Base-by-base conservation (phyloP, 305 asterid genomes). In the Rubia tinctorum region DNA sequence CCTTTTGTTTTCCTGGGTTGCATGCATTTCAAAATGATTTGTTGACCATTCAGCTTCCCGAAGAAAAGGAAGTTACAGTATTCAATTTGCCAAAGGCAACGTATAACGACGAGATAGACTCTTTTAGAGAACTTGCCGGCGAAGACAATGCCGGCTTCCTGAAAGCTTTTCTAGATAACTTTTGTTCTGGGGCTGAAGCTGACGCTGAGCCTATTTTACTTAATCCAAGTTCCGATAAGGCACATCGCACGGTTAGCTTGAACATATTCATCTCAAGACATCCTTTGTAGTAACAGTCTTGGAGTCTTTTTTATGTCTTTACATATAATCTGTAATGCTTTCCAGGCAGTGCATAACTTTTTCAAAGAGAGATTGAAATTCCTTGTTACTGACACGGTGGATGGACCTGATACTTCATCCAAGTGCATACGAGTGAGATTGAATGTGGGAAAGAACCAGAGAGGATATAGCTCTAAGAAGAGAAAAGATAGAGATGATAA, bases 331-430 rank as follows among this genome's bases (percentile, higher is more conserved):
- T 68, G 45, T 70, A 69, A 6, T 82, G 53, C 56, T 71, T 89
- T 89, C 76, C 92, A 94, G 99, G 96, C 88, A 62, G 71, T 95
- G 78, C 99, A 95, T 79, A 90, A 89, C 83, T 92, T 92, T 85
- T 92, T 95, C 88, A 95, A 95, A 84, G 92, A 92, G 86, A 87
- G 78, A 76, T 68, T 95, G 88, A 92, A 86, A 40, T 89, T 95
- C 82, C 91, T 95, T 73, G 96, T 92, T 64, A 88, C 98, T 43
- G 99, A 95, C 87, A 89, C 96, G 17, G 78, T 92, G 64, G 99
- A 95, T 82, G 98, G 96, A 74, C 85, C 91, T 17, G 96, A 95
- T 79, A 80, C 85, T 80, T 78, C 81, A 68, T 88, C 99, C 77
- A 95, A 95, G 78, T 89, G 96, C 81, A 82, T 95, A 66, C 98